These are phyloP conservation scores for Circinella minor DNA, from an alignment of 371 early-diverging fungal genomes.

Conservation along the genomic window DNA sequence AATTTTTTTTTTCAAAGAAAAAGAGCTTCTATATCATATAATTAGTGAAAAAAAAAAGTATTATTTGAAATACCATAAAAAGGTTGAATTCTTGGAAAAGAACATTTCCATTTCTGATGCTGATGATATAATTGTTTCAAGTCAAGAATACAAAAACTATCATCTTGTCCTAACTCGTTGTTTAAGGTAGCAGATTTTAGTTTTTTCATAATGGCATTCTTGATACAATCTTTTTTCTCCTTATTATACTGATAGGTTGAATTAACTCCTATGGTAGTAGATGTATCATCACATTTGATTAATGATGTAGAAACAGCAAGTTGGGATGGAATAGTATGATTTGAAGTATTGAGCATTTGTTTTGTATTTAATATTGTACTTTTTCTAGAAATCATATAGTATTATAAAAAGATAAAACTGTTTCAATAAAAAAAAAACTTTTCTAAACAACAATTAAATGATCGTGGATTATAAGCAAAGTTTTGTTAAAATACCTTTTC, in stretches of 20 bases:
- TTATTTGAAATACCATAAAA: slow-evolving; percentile 72
- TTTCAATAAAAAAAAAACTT: too few relatives aligned
- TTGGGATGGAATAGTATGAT: too few relatives aligned
- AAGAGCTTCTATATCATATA: not conserved
- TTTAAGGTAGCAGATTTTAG: not conserved
- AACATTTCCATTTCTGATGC: slow-evolving; percentile 76
- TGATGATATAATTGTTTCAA: slow-evolving; percentile 88
- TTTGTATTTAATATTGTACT: too few relatives aligned
- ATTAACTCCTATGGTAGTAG: too few relatives aligned
- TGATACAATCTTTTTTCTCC: not conserved
- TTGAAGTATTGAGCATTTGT: too few relatives aligned
- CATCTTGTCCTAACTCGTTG: slow-evolving; percentile 46
- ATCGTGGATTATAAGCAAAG: too few relatives aligned
- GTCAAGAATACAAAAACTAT: slow-evolving; percentile 93
- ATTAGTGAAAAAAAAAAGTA: slow-evolving; percentile 12
- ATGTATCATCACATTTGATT: too few relatives aligned
- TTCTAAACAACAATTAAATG: too few relatives aligned
- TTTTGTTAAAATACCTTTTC: too few relatives aligned
- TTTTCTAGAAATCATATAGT: too few relatives aligned
- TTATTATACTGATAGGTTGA: not conserved
- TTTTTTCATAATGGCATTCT: not conserved
- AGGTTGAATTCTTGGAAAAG: slow-evolving; percentile 91
- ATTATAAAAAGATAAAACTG: too few relatives aligned
- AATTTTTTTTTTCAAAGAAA: not conserved
- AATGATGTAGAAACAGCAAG: not conserved